Evolutionary conservation across 2,329 filamentous ascomycete species (phyloP), one percentile per base, ranked within the genome.

Genomic region (Parastagonospora nodorum): DNA sequence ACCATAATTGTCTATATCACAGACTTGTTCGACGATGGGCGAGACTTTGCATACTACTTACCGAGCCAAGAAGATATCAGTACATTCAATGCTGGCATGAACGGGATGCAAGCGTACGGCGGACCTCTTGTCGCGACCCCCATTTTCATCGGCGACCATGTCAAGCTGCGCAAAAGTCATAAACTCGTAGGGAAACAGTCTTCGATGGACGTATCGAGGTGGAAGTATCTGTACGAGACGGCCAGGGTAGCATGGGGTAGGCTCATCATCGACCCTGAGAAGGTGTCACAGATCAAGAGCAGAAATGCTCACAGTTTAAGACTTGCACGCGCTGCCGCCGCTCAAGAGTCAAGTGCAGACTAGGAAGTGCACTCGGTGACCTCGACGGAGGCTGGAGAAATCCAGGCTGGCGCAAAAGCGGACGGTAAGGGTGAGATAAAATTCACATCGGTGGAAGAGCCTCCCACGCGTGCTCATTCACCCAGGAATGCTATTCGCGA

Each of bases 221-320:
- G 64, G 63, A 54, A 42, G 39, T 69, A 60, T 29, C 43, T 66
- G 10, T 66, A 56, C 36, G 57, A 61, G 35, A 58, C 63, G 2
- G 60, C 46, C 2, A 42, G 49, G 19, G 19, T 54, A 8, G 57
- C 54, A 9, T 67, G 61, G 61, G 46, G 51, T 16, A 56, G 48
- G 16, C 48, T 64, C 27, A 29, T 31, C 10, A 59, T 60, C 19
- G 52, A 57, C 14, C 5, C 32, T 10, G 19, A 39, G 4, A 48
- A 44, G 32, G 11, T 55, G 11, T 7, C 38, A 12, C 5, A 4
- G 1, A 51, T 63, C 27, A 32, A 28, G 12, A 28, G 27, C 28
- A 35, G 12, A 37, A 31, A 43, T 16, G 16, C 28, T 4, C 8
- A 11, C 3, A 42, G 33, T 11, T 5, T 32, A 33, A n/a, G 41